Conservation (phyloP, 108 stramenopile genomes). For the Skeletonema grethae region DNA sequence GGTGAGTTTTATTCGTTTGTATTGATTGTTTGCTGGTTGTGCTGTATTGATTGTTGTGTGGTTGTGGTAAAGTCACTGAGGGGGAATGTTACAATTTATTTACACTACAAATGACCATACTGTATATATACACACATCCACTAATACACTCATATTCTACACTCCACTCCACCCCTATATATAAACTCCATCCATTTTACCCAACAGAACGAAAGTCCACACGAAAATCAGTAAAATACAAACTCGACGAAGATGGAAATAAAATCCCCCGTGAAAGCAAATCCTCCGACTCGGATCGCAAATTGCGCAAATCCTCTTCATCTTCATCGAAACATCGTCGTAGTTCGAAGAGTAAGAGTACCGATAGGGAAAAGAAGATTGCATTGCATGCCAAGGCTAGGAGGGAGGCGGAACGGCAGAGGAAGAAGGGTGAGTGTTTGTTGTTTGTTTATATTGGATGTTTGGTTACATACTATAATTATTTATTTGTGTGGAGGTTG, state of each 20-base stretch:
- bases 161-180: background rate
- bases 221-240: conserved; percentile 15
- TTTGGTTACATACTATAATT: too few relatives aligned
- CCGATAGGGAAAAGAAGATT: conserved; percentile 33
- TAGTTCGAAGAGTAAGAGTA: background rate
- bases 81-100: too few relatives aligned
- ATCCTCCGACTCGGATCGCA: background rate
- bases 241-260: conserved; percentile 21
- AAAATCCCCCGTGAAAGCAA: conserved; percentile 3
- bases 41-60: too few relatives aligned
- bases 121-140: too few relatives aligned
- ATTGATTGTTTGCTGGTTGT: too few relatives aligned
- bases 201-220: conserved; percentile 21
- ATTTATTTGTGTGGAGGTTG: too few relatives aligned
- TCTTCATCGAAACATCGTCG: background rate
- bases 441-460: background rate
- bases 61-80: too few relatives aligned
- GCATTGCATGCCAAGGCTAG: conserved; percentile 44
- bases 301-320: background rate
- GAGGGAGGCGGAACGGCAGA: conserved; percentile 34
- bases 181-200: too few relatives aligned
- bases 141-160: background rate
- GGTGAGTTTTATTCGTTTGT: too few relatives aligned
- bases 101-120: too few relatives aligned
- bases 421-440: conserved; percentile 17